Conservation (phyloP, 345 rosid genomes). For the Clausena lansium region DNA sequence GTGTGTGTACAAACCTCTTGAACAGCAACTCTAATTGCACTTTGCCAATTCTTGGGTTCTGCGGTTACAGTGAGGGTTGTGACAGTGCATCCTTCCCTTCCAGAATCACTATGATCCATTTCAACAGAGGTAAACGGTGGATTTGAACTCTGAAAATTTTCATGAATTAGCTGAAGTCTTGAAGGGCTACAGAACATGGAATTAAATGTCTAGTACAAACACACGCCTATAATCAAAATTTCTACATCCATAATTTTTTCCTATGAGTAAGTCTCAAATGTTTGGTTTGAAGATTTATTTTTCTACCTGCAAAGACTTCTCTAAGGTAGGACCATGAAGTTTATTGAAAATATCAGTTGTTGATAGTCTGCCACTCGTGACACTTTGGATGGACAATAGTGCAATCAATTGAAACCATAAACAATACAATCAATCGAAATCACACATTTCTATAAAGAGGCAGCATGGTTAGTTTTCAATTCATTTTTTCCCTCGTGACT, state of each 20-base stretch:
- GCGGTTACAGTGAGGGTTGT: slow-evolving; percentile 99
- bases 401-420: background rate
- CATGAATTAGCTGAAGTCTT: slow-evolving; percentile 22
- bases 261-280: background rate
- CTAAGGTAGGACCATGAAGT: background rate
- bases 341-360: background rate
- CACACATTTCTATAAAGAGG: background rate
- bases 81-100: slow-evolving; percentile 99
- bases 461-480: background rate
- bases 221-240: background rate
- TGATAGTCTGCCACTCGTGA: background rate
- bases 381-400: background rate
- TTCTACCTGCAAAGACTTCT: background rate
- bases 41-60: slow-evolving; percentile 97
- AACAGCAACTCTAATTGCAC: slow-evolving; percentile 92
- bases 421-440: background rate
- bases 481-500: background rate
- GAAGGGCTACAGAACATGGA: slow-evolving; percentile 11
- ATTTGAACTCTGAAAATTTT: slow-evolving; percentile 85
- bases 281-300: background rate
- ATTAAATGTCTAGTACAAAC: background rate
- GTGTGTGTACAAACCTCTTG: slow-evolving; percentile 82
- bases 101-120: slow-evolving; percentile 99
- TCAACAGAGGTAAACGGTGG: slow-evolving; percentile 98
- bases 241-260: background rate